Evolutionary conservation across 305 asterid species (phyloP).

Genomic region (Rubia balearica): DNA sequence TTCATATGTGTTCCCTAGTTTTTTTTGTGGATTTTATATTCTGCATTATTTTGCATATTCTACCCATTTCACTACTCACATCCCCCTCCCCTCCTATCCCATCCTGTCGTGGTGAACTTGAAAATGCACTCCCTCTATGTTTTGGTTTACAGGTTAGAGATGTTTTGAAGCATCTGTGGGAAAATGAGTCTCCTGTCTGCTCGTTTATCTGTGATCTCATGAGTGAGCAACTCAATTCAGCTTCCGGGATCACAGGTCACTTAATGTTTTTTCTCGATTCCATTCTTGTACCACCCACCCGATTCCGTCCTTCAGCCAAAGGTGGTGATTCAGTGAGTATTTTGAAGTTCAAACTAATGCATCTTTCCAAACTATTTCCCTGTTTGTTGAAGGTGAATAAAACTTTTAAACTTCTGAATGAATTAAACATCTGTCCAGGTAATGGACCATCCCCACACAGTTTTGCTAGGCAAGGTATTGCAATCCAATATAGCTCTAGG

Average conservation of each 20-base stretch:
- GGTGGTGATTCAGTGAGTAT: constrained; percentile 81
- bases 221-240: constrained; percentile 31
- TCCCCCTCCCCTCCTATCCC: background rate
- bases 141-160: constrained; percentile 55
- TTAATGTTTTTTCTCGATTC: constrained; percentile 73
- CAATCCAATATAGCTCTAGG: constrained; percentile 72
- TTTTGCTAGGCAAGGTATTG: constrained; percentile 69
- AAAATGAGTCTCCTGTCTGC: constrained; percentile 72
- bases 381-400: background rate
- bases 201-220: constrained; percentile 65
- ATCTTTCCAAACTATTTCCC: background rate
- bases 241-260: constrained; percentile 38
- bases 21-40: background rate
- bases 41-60: background rate
- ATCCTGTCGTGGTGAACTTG: background rate
- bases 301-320: constrained; percentile 83
- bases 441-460: constrained; percentile 88
- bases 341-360: background rate
- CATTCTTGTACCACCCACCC: constrained; percentile 72
- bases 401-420: constrained; percentile 9
- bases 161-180: constrained; percentile 66
- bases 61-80: background rate
- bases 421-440: constrained; percentile 42
- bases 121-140: constrained; percentile 5
- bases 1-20: too few relatives aligned